Conservation (phyloP, 2,329 filamentous ascomycete genomes). For the Phialophora verrucosa region DNA sequence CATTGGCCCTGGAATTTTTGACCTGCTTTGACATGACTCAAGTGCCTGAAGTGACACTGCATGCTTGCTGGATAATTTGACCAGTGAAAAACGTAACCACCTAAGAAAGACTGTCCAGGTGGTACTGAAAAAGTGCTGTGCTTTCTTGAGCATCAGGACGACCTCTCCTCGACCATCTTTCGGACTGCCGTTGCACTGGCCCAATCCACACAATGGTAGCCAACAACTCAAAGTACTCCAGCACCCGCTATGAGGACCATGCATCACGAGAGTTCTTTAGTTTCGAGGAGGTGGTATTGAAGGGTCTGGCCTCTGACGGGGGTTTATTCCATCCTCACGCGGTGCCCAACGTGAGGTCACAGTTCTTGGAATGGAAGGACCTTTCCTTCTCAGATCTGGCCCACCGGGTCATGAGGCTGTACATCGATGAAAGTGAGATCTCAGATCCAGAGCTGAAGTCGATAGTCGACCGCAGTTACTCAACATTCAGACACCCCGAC, state of each 20-base stretch:
- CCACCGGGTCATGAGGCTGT: constrained; percentile 82
- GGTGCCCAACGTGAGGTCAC: constrained; percentile 68
- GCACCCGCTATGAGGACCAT: constrained; percentile 27
- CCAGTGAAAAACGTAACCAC: background rate
- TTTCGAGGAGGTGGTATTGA: constrained; percentile 89
- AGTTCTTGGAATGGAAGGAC: constrained; percentile 77
- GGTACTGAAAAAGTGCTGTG: background rate
- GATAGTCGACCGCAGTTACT: constrained; percentile 84
- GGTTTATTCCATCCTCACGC: constrained; percentile 88
- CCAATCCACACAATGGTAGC: constrained; percentile 23
- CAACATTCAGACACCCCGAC: constrained; percentile 81
- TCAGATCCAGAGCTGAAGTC: constrained; percentile 77
- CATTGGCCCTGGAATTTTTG: background rate
- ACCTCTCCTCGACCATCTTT: background rate
- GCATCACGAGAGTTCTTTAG: constrained; percentile 65
- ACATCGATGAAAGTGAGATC: constrained; percentile 84
- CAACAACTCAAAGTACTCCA: constrained; percentile 36
- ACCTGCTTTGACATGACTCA: background rate
- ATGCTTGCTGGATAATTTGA: background rate
- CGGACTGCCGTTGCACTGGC: background rate
- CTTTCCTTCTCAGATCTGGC: constrained; percentile 82
- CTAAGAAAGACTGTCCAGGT: background rate
- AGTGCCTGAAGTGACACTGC: background rate
- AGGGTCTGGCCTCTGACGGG: constrained; percentile 83
- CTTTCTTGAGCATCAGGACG: background rate